Base-by-base conservation (phyloP, 345 rosid species). In the Psidium friedrichsthalianum region DNA sequence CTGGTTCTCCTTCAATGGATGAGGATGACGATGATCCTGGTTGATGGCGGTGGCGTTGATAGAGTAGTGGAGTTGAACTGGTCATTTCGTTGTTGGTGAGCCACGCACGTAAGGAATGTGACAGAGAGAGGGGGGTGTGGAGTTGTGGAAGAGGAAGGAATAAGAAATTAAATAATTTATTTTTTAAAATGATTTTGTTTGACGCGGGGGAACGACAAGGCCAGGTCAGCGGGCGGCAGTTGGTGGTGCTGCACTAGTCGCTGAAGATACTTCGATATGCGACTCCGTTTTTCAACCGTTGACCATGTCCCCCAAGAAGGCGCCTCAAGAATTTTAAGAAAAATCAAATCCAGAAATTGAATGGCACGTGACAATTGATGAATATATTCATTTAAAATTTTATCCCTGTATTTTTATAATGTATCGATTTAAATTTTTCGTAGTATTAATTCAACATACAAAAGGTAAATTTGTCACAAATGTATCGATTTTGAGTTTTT, bases 151-250 rank as follows among this genome's bases (percentile, higher is more conserved):
- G 89, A 76, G 90, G 88, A 85, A 88, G 88, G 84, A 90, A 86
- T 86, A 89, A 69, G 52, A 82, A 59, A 88, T 85, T 76, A 53
- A 52, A n/a, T 84, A 8, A 15, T 29, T 64, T 64, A 29, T 15
- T 29, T 59, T 29, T 69, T 32, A 32, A 32, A 69, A 69, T 11
- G 11, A 32, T 32, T 57, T 69, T 0, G 47, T 69, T 69, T 32
- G 47, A 90, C 93, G 93, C 95, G 94, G 93, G 94, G 92, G 88
- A 91, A 82, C 53, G 2, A 13, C 12, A 6, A 44, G 89, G 90
- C 88, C 88, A 56, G 74, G 91, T 90, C 92, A 90, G 78, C 53
- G 83, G 13, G 6, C 84, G 82, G 59, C 86, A 14, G 86, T 74
- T 74, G 85, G 85, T 40, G 78, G 78, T 44, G 22, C 36, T 2